Conservation (phyloP, 495 filamentous ascomycete species). For the Aspergillus leporis region DNA sequence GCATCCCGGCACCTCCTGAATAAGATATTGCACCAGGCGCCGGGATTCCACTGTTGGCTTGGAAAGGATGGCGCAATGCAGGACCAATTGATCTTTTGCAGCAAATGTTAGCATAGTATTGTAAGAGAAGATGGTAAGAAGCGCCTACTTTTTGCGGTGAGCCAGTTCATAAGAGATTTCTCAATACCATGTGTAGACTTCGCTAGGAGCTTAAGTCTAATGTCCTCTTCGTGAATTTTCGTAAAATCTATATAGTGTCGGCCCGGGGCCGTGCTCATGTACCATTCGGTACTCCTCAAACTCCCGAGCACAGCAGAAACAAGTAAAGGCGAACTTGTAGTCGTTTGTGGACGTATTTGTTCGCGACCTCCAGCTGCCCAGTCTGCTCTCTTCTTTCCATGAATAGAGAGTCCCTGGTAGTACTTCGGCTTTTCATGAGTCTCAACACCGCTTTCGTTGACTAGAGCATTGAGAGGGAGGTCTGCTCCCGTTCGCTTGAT, state of each 20-base stretch:
- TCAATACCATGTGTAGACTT: slow-evolving; percentile 58
- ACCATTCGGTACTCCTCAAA: slow-evolving; percentile 67
- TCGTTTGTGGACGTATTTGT: slow-evolving; percentile 18
- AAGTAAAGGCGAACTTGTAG: slow-evolving; percentile 54
- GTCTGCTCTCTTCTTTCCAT: slow-evolving; percentile 66
- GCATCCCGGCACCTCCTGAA: slow-evolving; percentile 55
- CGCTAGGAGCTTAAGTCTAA: slow-evolving; percentile 54
- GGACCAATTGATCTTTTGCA: slow-evolving; percentile 55
- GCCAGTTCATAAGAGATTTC: slow-evolving; percentile 58
- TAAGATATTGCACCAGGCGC: slow-evolving; percentile 60
- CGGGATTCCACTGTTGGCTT: slow-evolving; percentile 37
- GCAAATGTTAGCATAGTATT: slow-evolving; percentile 1
- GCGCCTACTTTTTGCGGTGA: slow-evolving; percentile 49
- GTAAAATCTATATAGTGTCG: slow-evolving; percentile 64
- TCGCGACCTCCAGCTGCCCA: slow-evolving; percentile 60
- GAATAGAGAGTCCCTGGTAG: slow-evolving; percentile 71
- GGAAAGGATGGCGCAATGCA: slow-evolving; percentile 65
- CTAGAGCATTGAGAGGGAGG: slow-evolving; percentile 62
- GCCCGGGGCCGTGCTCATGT: slow-evolving; percentile 62
- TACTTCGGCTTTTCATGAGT: slow-evolving; percentile 58
- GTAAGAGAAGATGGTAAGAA: background rate
- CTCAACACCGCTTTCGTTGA: slow-evolving; percentile 58
- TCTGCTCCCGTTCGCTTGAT: slow-evolving; percentile 60
- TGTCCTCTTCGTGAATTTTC: slow-evolving; percentile 55
- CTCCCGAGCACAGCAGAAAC: slow-evolving; percentile 55